phyloP scores from a whole-genome alignment of 305 asterid genomes.

The Coffea humblotiana region DNA sequence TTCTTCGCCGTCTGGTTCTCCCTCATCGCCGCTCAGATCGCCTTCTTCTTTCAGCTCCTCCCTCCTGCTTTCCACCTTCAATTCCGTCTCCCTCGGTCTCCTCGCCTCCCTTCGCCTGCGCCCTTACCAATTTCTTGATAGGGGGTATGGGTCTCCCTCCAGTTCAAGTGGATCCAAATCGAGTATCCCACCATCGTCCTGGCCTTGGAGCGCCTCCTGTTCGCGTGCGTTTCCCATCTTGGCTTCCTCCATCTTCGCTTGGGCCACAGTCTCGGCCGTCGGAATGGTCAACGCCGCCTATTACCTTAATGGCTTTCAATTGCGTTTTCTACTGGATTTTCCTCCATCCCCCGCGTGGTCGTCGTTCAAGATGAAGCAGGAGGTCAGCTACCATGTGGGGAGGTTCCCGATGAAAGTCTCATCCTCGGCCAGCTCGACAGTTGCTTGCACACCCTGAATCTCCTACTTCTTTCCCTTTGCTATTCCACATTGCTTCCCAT shows the following conservation, averaged over 20 bases:
- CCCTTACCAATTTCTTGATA: slow-evolving; percentile 74
- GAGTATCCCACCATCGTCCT: slow-evolving; percentile 89
- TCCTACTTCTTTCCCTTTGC: slow-evolving; percentile 68
- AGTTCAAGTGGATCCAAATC: slow-evolving; percentile 96
- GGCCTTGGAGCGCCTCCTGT: slow-evolving; percentile 80
- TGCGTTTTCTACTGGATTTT: slow-evolving; percentile 95
- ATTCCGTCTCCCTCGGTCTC: slow-evolving; percentile 49
- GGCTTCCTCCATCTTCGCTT: slow-evolving; percentile 74
- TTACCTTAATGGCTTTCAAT: slow-evolving; percentile 82
- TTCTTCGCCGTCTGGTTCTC: slow-evolving; percentile 93
- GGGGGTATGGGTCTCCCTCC: slow-evolving; percentile 99
- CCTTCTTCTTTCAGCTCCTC: slow-evolving; percentile 81
- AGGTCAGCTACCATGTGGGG: slow-evolving; percentile 74
- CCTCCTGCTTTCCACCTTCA: slow-evolving; percentile 57
- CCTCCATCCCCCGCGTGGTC: slow-evolving; percentile 75
- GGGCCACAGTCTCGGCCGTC: slow-evolving; percentile 95
- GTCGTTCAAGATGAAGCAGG: slow-evolving; percentile 77
- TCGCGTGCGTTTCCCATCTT: slow-evolving; percentile 80
- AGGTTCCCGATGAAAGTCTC: slow-evolving; percentile 65
- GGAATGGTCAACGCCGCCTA: slow-evolving; percentile 88
- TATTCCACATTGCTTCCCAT: slow-evolving; percentile 80
- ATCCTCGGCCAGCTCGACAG: slow-evolving; percentile 90
- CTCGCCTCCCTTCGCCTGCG: slow-evolving; percentile 70
- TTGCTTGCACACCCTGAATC: slow-evolving; percentile 80
- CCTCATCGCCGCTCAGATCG: slow-evolving; percentile 78